Evolutionary conservation across 1,284 basidiomycete genomes (phyloP), one percentile per base, ranked within the genome.

Genomic region (Microbotryum violaceum): DNA sequence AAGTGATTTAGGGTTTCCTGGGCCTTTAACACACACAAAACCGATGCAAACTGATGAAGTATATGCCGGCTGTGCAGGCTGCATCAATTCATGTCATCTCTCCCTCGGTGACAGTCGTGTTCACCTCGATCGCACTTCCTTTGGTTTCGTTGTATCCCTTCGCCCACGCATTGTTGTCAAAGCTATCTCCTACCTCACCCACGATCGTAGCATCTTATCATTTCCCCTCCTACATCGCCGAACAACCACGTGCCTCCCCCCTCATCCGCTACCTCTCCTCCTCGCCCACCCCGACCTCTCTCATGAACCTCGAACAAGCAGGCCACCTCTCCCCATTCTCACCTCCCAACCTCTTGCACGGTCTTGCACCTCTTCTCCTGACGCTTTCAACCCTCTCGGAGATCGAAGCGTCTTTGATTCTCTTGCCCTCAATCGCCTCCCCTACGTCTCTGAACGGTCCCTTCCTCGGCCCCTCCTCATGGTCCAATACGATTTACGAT

Each of bases 51-150:
- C 16, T 25, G 20, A 20, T 23, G 4, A 14, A 18, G 3, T 21
- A 21, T 23, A 18, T 10, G 8, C 16, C 20, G 47, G 47, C 3
- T 49, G 48, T 27, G 18, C 54, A 64, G 62, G 44, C 29, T 45
- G 60, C 52, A 5, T 21, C 45, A 4, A 57, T 64, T 9, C 12
- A 33, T 9, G 42, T 49, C 12, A 21, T 25, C 2, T 3, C 42
- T n/a, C 18, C 27, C 2, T 25, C 47, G 18, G 21, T 54, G 14
- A 80, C 62, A 8, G 37, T 66, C 53, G 64, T 68, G 20, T 68
- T 62, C 56, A 58, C 66, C 23, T 57, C 67, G 10, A 52, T 52
- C 21, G 54, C 57, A 12, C 54, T 68, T 10, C 58, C 54, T 2
- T 62, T 68, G 49, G 56, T 58, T 7, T 49, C 47, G 2, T 49